These are phyloP conservation scores for Solanum appendiculatum DNA, from an alignment of 257 asterid species.

Conservation along the genomic window DNA sequence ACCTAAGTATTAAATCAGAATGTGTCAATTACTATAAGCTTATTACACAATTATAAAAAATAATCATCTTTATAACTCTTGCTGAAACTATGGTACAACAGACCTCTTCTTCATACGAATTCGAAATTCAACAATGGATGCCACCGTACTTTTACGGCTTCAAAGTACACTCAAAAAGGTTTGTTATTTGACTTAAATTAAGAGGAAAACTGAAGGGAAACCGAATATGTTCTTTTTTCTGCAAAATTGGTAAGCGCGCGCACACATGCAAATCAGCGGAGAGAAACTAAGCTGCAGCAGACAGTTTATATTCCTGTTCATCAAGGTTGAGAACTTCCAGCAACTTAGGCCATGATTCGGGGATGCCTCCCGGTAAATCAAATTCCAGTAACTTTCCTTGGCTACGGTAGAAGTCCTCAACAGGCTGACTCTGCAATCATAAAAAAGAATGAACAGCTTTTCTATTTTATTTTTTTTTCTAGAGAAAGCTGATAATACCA, in stretches of 20 bases:
- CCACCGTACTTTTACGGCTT: slow-evolving; percentile 17
- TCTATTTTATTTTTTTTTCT: neutral
- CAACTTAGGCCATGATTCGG: slow-evolving; percentile 89
- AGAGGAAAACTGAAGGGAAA: neutral
- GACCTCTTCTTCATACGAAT: slow-evolving; percentile 2
- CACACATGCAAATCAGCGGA: slow-evolving; percentile 12
- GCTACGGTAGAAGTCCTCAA: slow-evolving; percentile 62
- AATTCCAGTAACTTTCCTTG: slow-evolving; percentile 77
- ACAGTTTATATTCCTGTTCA: slow-evolving; percentile 59
- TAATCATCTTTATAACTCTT: neutral
- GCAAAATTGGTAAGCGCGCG: slow-evolving; percentile 40
- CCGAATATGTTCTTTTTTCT: slow-evolving; percentile 13
- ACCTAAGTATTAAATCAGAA: neutral
- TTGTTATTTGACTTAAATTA: neutral
- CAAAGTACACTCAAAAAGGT: slow-evolving; percentile 2
- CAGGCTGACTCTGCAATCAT: slow-evolving; percentile 73
- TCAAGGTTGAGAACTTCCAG: slow-evolving; percentile 79
- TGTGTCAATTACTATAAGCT: neutral
- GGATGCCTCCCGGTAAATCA: slow-evolving; percentile 86
- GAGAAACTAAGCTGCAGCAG: slow-evolving; percentile 47
- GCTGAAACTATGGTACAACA: slow-evolving; percentile 21
- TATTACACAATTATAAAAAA: slow-evolving; percentile 2
- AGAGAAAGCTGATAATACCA: neutral
- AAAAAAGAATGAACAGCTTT: neutral
- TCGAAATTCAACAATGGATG: neutral